Conservation (phyloP, 805 yeast species). For the Naumovozyma dairenensis region DNA sequence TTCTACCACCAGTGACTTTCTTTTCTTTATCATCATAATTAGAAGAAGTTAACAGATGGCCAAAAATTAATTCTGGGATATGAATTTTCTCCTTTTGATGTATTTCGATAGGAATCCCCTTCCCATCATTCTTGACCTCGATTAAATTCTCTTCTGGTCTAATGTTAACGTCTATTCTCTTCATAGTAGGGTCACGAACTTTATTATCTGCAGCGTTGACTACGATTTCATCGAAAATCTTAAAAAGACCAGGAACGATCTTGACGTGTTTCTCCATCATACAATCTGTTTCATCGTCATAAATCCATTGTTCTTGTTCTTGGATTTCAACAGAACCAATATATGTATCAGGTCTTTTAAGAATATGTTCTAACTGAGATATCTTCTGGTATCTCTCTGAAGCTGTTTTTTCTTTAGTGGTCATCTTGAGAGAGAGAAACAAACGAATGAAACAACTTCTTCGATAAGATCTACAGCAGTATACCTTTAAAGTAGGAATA, state of each 20-base stretch:
- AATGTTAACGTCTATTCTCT: constrained; percentile 70
- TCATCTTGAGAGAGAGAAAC: constrained; percentile 3
- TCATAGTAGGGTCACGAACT: constrained; percentile 89
- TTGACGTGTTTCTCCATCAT: constrained; percentile 55
- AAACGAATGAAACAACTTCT: no score
- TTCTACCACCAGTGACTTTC: constrained; percentile 97
- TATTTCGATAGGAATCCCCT: constrained; percentile 90
- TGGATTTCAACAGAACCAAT: constrained; percentile 88
- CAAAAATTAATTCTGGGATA: constrained; percentile 94
- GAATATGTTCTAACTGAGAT: constrained; percentile 89
- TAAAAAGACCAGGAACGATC: constrained; percentile 92
- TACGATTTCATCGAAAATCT: constrained; percentile 91
- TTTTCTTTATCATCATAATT: constrained; percentile 92
- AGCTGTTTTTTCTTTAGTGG: constrained; percentile 31
- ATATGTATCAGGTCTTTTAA: constrained; percentile 96
- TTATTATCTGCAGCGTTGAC: constrained; percentile 99
- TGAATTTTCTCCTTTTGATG: constrained; percentile 86
- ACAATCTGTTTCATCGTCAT: constrained; percentile 50
- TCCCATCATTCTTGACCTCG: constrained; percentile 83
- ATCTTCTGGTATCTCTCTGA: constrained; percentile 83
- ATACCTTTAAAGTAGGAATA: no score
- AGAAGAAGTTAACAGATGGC: constrained; percentile 87
- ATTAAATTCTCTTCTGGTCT: constrained; percentile 66
- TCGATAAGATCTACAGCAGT: no score
- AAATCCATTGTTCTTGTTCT: constrained; percentile 77